Percentiles rank a stretch among this genome's conserved stretches.
Conservation (phyloP, 805 yeast species). For the Cyberlindnera subsufficiens region DNA sequence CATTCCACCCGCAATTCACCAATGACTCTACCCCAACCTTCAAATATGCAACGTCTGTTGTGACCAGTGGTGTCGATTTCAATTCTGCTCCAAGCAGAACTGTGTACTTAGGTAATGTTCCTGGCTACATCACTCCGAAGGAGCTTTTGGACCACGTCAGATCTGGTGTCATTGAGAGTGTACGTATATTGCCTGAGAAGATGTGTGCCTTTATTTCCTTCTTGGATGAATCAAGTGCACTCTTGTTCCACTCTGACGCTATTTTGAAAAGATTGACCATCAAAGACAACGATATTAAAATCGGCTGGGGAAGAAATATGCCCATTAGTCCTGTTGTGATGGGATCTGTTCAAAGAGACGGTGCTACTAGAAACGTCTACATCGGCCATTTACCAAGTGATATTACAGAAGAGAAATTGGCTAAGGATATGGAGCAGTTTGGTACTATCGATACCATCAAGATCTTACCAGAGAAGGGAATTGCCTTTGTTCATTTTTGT, state of each 20-base stretch:
- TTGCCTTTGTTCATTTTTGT: slow-evolving; percentile 87
- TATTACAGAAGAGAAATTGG: slow-evolving; percentile 59
- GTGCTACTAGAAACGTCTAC: slow-evolving; percentile 92
- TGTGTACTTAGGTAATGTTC: slow-evolving; percentile 85
- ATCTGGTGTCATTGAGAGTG: slow-evolving; percentile 81
- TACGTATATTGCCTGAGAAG: slow-evolving; percentile 73
- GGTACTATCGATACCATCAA: slow-evolving; percentile 86
- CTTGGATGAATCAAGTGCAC: slow-evolving; percentile 81
- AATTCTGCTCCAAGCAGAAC: slow-evolving; percentile 69
- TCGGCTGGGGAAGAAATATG: slow-evolving; percentile 90
- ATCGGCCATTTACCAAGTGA: slow-evolving; percentile 72
- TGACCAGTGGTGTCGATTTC: slow-evolving; percentile 20
- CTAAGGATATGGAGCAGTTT: slow-evolving; percentile 59
- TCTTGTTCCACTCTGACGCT: slow-evolving; percentile 90
- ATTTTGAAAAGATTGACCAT: slow-evolving; percentile 77
- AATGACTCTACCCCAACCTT: slow-evolving; percentile 1
- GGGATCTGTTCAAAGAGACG: slow-evolving; percentile 72
- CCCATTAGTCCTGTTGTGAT: slow-evolving; percentile 70
- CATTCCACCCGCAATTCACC: neutral
- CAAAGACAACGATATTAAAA: slow-evolving; percentile 72
- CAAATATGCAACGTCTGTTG: neutral
- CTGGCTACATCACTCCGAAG: slow-evolving; percentile 71
- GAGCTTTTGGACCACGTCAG: slow-evolving; percentile 87
- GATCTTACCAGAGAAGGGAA: slow-evolving; percentile 71
- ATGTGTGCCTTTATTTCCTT: slow-evolving; percentile 89